A percentile compares a stretch with the other conserved stretches of the same genome.
Conservation (phyloP, 1,284 basidiomycete species). For the Leccinum insigne region DNA sequence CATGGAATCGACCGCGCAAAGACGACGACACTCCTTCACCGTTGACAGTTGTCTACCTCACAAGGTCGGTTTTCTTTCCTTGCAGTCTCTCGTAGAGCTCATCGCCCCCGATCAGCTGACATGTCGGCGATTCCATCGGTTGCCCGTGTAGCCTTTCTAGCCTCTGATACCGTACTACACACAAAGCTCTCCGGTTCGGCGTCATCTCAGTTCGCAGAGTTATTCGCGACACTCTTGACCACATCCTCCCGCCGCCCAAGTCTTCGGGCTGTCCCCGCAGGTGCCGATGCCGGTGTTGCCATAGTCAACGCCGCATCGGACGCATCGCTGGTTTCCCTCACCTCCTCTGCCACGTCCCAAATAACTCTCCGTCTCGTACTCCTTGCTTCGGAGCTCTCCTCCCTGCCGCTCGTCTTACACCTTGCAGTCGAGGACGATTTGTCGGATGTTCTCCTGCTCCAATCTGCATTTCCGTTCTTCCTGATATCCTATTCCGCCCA, state of each 20-base stretch:
- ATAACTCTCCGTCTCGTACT: conserved; percentile 43
- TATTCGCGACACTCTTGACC: conserved; percentile 34
- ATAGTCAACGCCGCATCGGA: conserved; percentile 43
- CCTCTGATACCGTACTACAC: conserved; percentile 67
- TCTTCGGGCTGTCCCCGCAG: conserved; percentile 1
- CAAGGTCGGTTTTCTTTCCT: conserved; percentile 5
- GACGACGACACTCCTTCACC: neutral
- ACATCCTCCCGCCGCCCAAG: conserved; percentile 30
- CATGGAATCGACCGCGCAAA: neutral
- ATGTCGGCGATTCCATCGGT: conserved; percentile 44
- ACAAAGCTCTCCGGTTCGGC: conserved; percentile 43
- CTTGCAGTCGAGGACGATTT: conserved; percentile 52
- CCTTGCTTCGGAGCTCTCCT: conserved; percentile 45
- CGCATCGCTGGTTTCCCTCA: conserved; percentile 50
- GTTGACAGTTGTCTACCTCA: neutral
- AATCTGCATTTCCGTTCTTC: conserved; percentile 58
- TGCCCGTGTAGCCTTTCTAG: conserved; percentile 65
- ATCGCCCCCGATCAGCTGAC: conserved; percentile 8
- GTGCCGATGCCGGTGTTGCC: conserved; percentile 39
- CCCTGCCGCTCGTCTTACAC: conserved; percentile 51
- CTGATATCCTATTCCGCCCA: conserved; percentile 63
- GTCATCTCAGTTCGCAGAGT: conserved; percentile 39
- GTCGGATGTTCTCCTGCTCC: conserved; percentile 57
- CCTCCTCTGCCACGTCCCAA: conserved; percentile 36
- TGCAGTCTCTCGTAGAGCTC: conserved; percentile 6